These are phyloP conservation scores for Lentinula detonsa DNA, from an alignment of 768 basidiomycete species.

Conservation along the genomic window DNA sequence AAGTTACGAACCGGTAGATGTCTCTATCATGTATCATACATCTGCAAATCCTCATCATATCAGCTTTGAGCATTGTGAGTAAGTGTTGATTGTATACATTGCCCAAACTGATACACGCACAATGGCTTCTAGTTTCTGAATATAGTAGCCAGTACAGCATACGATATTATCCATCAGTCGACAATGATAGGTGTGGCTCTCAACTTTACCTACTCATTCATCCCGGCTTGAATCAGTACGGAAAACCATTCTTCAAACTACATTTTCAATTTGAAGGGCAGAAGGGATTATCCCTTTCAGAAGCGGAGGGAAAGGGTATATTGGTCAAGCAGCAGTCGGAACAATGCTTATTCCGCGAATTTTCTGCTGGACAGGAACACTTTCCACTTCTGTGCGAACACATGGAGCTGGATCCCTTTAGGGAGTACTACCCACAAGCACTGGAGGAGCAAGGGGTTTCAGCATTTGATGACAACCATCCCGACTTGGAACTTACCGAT, in stretches of 20 bases:
- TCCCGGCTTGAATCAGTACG: not conserved
- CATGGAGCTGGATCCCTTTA: not conserved
- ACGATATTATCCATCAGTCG: not conserved
- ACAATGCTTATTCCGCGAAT: not conserved
- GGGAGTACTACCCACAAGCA: not conserved
- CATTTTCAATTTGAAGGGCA: not conserved
- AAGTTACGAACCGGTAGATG: not conserved
- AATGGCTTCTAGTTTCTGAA: not conserved
- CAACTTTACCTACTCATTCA: not conserved
- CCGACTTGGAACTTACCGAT: not conserved
- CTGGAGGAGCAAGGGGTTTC: not conserved
- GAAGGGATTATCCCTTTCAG: not conserved
- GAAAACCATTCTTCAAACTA: not conserved
- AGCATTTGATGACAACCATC: slow-evolving; percentile 1
- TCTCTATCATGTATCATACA: not conserved
- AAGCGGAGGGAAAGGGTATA: not conserved
- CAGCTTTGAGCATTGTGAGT: not conserved
- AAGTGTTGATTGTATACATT: not conserved
- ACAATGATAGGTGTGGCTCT: not conserved
- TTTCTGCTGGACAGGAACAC: not conserved
- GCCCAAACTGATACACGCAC: not conserved
- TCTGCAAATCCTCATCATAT: slow-evolving; percentile 2
- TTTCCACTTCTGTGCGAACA: not conserved
- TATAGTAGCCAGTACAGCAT: not conserved
- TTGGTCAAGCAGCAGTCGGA: not conserved